A percentile compares a stretch with the other conserved stretches of the same genome.
Evolutionary conservation across 768 basidiomycete species (phyloP).

Genomic region (Amanita inopinata): DNA sequence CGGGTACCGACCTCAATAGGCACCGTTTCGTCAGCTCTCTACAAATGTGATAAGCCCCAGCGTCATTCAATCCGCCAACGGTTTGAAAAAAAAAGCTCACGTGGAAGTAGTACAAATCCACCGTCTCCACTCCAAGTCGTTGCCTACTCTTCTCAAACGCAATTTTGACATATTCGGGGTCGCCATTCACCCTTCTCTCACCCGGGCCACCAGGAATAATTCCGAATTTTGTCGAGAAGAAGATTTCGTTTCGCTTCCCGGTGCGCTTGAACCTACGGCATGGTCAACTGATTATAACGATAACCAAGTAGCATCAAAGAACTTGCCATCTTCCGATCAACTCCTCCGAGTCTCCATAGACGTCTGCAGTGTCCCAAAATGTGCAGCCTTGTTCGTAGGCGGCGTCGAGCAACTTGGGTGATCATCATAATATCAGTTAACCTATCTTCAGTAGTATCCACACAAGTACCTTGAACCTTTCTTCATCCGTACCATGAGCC

Average conservation of each 20-base stretch:
- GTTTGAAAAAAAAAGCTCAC: background rate
- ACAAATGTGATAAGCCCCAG: too few relatives aligned
- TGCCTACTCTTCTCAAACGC: conserved; percentile 24
- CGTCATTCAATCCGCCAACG: background rate
- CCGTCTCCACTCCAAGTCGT: conserved; percentile 22
- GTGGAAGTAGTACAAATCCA: conserved; percentile 34
- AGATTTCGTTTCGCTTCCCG: conserved; percentile 42
- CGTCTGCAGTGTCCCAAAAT: conserved; percentile 40
- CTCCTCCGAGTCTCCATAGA: conserved; percentile 36
- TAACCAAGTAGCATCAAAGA: too few relatives aligned
- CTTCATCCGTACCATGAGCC: conserved; percentile 37
- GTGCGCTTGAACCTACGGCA: conserved; percentile 35
- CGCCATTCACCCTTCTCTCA: conserved; percentile 17
- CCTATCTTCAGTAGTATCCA: too few relatives aligned
- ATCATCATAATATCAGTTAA: too few relatives aligned
- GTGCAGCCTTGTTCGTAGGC: conserved; percentile 32
- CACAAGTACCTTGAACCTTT: conserved; percentile 50
- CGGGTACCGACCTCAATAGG: conserved; percentile 18
- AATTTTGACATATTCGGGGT: conserved; percentile 27
- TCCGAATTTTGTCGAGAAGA: conserved; percentile 49
- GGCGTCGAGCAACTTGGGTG: conserved; percentile 30
- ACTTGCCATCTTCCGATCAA: conserved; percentile 34
- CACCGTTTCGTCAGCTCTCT: conserved; percentile 15
- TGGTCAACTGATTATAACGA: too few relatives aligned
- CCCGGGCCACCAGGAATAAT: conserved; percentile 5